These are phyloP conservation scores for Phlyctochytrium planicorne DNA, from an alignment of 192 early-diverging fungal genomes.

Conservation along the genomic window DNA sequence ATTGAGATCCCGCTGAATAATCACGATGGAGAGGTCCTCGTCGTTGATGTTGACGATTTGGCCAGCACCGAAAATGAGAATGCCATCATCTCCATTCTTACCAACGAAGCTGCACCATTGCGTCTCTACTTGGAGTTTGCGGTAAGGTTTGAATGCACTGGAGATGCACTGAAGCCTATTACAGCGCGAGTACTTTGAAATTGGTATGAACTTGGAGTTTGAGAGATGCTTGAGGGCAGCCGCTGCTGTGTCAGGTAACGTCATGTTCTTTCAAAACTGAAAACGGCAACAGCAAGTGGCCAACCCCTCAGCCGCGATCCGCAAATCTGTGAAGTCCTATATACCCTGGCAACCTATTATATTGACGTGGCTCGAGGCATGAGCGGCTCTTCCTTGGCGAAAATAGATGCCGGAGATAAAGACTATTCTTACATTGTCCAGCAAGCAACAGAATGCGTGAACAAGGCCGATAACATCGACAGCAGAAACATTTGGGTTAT, in stretches of 20 bases:
- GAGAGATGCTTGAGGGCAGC: constrained; percentile 24
- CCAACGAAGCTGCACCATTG: constrained; percentile 60
- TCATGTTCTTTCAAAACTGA: not conserved
- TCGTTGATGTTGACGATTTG: constrained; percentile 65
- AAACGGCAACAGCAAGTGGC: constrained; percentile 1
- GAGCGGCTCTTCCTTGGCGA: not conserved
- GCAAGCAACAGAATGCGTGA: constrained; percentile 74
- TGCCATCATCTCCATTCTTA: constrained; percentile 67
- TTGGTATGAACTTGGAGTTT: constrained; percentile 33
- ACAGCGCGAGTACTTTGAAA: constrained; percentile 73
- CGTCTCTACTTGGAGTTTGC: constrained; percentile 71
- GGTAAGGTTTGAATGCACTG: constrained; percentile 21
- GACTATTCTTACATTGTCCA: constrained; percentile 50
- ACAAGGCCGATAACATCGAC: constrained; percentile 74
- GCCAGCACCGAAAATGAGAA: constrained; percentile 42
- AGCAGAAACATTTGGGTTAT: constrained; percentile 64
- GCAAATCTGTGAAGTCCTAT: constrained; percentile 61
- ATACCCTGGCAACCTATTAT: constrained; percentile 70
- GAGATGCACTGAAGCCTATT: not conserved
- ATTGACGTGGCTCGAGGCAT: constrained; percentile 59
- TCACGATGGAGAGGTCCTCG: constrained; percentile 70
- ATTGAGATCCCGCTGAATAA: no score
- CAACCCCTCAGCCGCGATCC: constrained; percentile 3
- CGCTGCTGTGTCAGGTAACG: not conserved
- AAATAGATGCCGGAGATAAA: constrained; percentile 19